Percentiles rank a stretch among this genome's conserved stretches.
Evolutionary conservation across 345 rosid species (phyloP).

Genomic region (Euclidium syriacum): DNA sequence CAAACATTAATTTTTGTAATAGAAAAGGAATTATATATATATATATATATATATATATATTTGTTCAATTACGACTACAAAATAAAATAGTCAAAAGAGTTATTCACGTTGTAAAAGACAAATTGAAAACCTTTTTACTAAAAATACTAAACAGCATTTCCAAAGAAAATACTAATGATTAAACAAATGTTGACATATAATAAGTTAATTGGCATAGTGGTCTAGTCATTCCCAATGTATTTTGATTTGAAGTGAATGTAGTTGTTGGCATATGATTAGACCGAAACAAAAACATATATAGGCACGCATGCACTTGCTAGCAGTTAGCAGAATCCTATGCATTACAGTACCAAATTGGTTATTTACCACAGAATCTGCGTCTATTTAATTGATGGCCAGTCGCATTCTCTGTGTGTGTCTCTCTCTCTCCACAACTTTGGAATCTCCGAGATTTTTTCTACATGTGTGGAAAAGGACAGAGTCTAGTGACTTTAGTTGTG

Average conservation of each 20-base stretch:
- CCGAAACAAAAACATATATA: too few relatives aligned
- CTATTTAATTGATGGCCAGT: conserved; percentile 1
- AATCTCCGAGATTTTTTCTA: conserved; percentile 25
- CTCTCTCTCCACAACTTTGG: conserved; percentile 20
- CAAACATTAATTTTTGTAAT: neutral
- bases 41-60: too few relatives aligned
- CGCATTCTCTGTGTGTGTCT: neutral
- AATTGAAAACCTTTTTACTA: too few relatives aligned
- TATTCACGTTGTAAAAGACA: too few relatives aligned
- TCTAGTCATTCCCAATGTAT: neutral
- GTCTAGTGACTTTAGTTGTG: conserved; percentile 22
- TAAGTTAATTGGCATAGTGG: neutral
- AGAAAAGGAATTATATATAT: too few relatives aligned
- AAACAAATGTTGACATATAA: neutral
- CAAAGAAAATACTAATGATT: too few relatives aligned
- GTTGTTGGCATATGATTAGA: too few relatives aligned
- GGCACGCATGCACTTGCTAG: conserved; percentile 8
- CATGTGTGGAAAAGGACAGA: conserved; percentile 22
- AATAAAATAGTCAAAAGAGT: too few relatives aligned
- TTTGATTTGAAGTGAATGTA: neutral
- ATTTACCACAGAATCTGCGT: conserved; percentile 2
- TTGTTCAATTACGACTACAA: too few relatives aligned
- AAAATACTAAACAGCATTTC: too few relatives aligned
- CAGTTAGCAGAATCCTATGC: conserved; percentile 9
- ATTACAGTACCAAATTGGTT: conserved; percentile 6